Conservation (phyloP, 371 early-diverging fungal genomes). For the Syncephalastrum contaminatum region DNA sequence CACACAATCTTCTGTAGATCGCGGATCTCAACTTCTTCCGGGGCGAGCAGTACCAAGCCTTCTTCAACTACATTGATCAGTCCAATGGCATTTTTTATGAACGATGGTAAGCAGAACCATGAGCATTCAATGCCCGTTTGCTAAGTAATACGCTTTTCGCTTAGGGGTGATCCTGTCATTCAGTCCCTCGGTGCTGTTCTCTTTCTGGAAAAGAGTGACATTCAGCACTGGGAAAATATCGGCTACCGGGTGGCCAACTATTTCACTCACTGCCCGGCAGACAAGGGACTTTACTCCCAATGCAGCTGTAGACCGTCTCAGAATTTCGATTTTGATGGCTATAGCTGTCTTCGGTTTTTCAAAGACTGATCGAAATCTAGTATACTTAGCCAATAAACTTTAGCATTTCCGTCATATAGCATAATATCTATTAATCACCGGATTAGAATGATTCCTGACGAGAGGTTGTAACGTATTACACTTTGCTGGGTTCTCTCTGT, state of each 20-base stretch:
- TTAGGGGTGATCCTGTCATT: conserved; percentile 45
- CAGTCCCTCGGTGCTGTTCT: conserved; percentile 37
- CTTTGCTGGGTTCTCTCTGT: no score
- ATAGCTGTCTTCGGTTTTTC: conserved; percentile 33
- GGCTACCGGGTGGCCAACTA: conserved; percentile 40
- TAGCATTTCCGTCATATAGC: no score
- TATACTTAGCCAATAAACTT: no score
- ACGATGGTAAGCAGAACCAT: conserved; percentile 43
- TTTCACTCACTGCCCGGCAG: conserved; percentile 39
- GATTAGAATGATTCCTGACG: no score
- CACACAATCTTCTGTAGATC: conserved; percentile 25
- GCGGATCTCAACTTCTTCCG: conserved; percentile 40
- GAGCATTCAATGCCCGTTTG: not conserved
- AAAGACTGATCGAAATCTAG: no score
- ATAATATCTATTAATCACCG: no score
- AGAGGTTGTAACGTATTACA: no score
- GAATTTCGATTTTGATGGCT: conserved; percentile 42
- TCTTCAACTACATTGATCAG: conserved; percentile 79
- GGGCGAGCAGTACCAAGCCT: conserved; percentile 65
- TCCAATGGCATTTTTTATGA: conserved; percentile 94
- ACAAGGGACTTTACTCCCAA: conserved; percentile 19
- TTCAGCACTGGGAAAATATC: conserved; percentile 47
- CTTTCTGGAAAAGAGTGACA: conserved; percentile 36
- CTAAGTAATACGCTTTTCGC: conserved; percentile 1
- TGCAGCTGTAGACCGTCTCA: conserved; percentile 39